Evolutionary conservation across 306 rosid genomes (phyloP).

Genomic region (Pyrus pyrifolia): DNA sequence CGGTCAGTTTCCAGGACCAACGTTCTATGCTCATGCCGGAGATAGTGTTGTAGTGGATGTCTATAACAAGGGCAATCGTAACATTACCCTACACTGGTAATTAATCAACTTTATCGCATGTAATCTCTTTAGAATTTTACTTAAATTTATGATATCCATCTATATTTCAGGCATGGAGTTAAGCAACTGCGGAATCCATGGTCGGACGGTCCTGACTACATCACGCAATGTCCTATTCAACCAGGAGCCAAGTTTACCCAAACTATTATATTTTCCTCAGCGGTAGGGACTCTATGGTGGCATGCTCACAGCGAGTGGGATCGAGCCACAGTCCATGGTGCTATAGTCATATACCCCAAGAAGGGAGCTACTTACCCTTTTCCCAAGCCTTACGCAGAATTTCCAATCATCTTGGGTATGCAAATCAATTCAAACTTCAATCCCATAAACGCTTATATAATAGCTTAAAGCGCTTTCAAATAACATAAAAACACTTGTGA

Average conservation of each 20-base stretch:
- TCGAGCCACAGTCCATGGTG: constrained; percentile 54
- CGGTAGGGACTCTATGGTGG: constrained; percentile 69
- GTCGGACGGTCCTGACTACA: constrained; percentile 42
- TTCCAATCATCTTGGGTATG: constrained; percentile 43
- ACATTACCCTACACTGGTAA: constrained; percentile 56
- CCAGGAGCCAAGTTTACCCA: constrained; percentile 32
- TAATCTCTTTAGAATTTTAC: neutral
- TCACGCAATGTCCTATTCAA: constrained; percentile 48
- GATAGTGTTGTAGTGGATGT: constrained; percentile 34
- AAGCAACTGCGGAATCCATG: constrained; percentile 38
- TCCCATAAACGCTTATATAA: neutral
- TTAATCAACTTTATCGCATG: neutral
- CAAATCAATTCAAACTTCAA: neutral
- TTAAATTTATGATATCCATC: neutral
- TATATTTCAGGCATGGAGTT: constrained; percentile 39
- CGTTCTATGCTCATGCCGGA: constrained; percentile 28
- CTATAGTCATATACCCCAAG: constrained; percentile 37
- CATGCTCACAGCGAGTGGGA: constrained; percentile 64
- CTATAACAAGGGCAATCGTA: constrained; percentile 25
- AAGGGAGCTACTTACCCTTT: constrained; percentile 26
- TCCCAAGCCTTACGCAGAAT: constrained; percentile 28
- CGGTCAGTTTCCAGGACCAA: constrained; percentile 46
- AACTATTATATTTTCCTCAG: constrained; percentile 27
- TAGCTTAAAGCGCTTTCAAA: too few relatives aligned
- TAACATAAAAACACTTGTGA: too few relatives aligned